Percentiles rank a stretch among this genome's conserved stretches.
phyloP scores from a whole-genome alignment of 495 filamentous ascomycete genomes.

The Melanomma pulvis-pyrius region DNA sequence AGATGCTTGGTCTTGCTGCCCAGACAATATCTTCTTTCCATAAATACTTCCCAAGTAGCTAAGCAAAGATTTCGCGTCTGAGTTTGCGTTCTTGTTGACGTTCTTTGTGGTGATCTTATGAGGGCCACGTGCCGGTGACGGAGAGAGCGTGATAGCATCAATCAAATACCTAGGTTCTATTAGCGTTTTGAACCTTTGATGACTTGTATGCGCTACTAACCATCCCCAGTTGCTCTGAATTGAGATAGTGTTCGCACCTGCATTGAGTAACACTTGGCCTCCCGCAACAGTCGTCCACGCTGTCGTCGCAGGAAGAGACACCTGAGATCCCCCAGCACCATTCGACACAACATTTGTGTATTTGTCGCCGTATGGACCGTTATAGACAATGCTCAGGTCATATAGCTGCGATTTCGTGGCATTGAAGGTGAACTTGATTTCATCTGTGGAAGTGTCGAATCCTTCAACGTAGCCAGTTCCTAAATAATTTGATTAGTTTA shows the following conservation, averaged over 20 bases:
- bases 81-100: constrained; percentile 42
- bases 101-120: constrained; percentile 45
- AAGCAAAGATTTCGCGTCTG: constrained; percentile 41
- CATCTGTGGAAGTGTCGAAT: constrained; percentile 48
- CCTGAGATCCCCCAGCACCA: constrained; percentile 47
- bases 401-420: constrained; percentile 44
- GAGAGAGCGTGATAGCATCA: constrained; percentile 49
- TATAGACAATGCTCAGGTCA: constrained; percentile 48
- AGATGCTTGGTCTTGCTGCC: constrained; percentile 50
- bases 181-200: not conserved
- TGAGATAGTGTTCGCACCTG: constrained; percentile 50
- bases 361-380: constrained; percentile 51
- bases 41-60: constrained; percentile 49
- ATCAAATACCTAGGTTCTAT: constrained; percentile 38
- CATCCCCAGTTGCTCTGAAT: constrained; percentile 54
- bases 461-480: constrained; percentile 52
- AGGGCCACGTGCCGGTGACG: constrained; percentile 43
- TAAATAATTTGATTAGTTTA: not conserved
- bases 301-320: constrained; percentile 42
- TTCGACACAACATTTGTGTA: constrained; percentile 49
- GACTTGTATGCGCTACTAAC: constrained; percentile 33
- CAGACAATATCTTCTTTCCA: constrained; percentile 53
- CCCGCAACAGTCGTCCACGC: constrained; percentile 42
- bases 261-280: constrained; percentile 50
- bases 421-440: constrained; percentile 47